A percentile compares a stretch with the other conserved stretches of the same genome.
Conservation (phyloP, 352 stramenopile species). For the Pythium myriotylum region DNA sequence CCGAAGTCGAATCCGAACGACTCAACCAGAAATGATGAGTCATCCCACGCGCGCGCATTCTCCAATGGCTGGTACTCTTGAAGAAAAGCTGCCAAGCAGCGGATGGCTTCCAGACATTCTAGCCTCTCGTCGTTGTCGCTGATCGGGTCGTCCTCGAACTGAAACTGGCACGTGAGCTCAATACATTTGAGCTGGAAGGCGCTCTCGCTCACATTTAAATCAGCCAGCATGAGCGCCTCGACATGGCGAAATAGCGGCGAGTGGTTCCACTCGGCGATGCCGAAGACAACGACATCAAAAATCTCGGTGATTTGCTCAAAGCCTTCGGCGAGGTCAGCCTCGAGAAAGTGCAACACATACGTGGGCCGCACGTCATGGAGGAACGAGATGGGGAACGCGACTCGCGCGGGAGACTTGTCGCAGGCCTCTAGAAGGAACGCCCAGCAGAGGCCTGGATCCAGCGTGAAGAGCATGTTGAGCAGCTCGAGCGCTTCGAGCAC, state of each 20-base stretch:
- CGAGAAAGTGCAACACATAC: conserved; percentile 10
- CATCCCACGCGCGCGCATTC: neutral
- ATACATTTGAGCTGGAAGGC: neutral
- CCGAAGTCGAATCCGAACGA: conserved; percentile 11
- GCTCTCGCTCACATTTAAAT: neutral
- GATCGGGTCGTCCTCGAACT: conserved; percentile 5
- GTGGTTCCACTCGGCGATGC: conserved; percentile 16
- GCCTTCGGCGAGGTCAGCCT: conserved; percentile 6
- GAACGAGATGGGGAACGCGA: conserved; percentile 12
- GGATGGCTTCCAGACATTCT: conserved; percentile 5
- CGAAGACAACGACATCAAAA: conserved; percentile 9
- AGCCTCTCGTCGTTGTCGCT: neutral
- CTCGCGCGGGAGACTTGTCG: neutral
- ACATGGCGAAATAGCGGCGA: conserved; percentile 8
- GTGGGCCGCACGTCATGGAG: neutral
- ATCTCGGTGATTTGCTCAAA: conserved; percentile 12
- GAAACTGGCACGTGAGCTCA: conserved; percentile 2
- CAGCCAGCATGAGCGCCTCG: neutral
- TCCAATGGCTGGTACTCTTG: neutral
- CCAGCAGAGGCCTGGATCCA: conserved; percentile 6
- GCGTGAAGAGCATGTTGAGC: conserved; percentile 1
- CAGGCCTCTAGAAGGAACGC: conserved; percentile 3
- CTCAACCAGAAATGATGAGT: conserved; percentile 2
- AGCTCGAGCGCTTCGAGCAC: conserved; percentile 15
- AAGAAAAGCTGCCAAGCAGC: conserved; percentile 1